Conservation (phyloP, 2,329 filamentous ascomycete species). For the Pseudocercospora eumusae region DNA sequence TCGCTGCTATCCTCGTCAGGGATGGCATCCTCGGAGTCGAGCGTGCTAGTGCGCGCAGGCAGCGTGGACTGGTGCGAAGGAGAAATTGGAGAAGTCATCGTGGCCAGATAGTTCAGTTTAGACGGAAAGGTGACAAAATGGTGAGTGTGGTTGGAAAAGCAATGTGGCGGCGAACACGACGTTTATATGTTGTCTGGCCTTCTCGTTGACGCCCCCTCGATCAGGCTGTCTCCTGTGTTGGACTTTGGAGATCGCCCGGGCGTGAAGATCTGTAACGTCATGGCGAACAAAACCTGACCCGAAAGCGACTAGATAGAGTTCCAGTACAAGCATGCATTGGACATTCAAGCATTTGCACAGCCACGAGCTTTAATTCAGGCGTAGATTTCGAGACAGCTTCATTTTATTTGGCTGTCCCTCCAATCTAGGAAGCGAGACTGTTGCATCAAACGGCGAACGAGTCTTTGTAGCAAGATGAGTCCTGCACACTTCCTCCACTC, state of each 20-base stretch:
- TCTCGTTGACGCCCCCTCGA: not conserved
- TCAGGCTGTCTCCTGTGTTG: conserved; percentile 2
- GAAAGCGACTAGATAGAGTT: not conserved
- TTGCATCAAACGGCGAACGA: not conserved
- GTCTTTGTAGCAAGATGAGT: not conserved
- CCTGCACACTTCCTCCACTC: not conserved
- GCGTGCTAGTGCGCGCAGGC: conserved; percentile 34
- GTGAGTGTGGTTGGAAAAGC: not conserved
- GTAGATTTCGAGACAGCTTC: not conserved
- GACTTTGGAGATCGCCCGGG: not conserved
- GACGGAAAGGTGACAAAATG: not conserved
- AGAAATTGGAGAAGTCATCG: conserved; percentile 26
- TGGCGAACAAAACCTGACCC: not conserved
- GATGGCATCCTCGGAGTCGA: conserved; percentile 49
- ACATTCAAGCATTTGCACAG: conserved; percentile 2
- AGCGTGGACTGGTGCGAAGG: conserved; percentile 29
- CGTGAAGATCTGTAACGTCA: not conserved
- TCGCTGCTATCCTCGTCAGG: conserved; percentile 54
- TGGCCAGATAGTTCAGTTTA: not conserved
- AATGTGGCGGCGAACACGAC: not conserved
- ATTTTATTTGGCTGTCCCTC: too few relatives aligned
- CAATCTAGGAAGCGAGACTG: not conserved
- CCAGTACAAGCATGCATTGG: not conserved
- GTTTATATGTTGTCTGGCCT: not conserved
- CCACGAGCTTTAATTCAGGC: not conserved